A percentile compares a stretch with the other conserved stretches of the same genome.
Conservation (phyloP, 176 grass and related monocot species). For the Tillandsia leiboldiana region DNA sequence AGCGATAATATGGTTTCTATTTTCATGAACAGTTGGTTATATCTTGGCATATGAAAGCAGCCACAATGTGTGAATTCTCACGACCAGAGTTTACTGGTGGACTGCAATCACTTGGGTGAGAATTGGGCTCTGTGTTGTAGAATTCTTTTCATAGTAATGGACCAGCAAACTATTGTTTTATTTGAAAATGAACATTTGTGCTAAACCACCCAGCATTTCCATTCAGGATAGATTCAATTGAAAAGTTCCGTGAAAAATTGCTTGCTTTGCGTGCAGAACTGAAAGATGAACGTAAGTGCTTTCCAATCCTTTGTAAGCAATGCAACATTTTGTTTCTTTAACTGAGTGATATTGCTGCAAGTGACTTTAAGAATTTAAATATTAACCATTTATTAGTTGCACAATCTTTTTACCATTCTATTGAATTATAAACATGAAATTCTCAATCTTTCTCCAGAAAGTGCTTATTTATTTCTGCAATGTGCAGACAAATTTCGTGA, state of each 20-base stretch:
- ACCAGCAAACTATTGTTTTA: too few relatives aligned
- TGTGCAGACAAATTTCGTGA: conserved; percentile 92
- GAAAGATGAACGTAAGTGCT: conserved; percentile 81
- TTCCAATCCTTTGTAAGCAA: background rate
- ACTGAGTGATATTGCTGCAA: too few relatives aligned
- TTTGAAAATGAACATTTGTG: too few relatives aligned
- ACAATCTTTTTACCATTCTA: too few relatives aligned
- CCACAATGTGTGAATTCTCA: conserved; percentile 99
- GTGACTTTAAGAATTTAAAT: too few relatives aligned
- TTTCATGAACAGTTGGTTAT: conserved; percentile 81
- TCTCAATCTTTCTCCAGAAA: too few relatives aligned
- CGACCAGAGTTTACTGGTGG: conserved; percentile 79
- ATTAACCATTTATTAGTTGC: too few relatives aligned
- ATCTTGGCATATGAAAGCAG: conserved; percentile 99
- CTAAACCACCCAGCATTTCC: conserved; percentile 10
- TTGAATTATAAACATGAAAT: too few relatives aligned
- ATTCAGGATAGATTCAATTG: conserved; percentile 84
- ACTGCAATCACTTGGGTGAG: conserved; percentile 87
- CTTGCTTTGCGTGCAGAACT: conserved; percentile 75
- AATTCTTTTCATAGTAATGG: background rate
- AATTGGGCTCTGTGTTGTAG: background rate
- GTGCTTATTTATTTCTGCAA: conserved; percentile 16
- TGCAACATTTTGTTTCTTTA: background rate
- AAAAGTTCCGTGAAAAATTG: conserved; percentile 81
- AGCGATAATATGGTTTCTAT: conserved; percentile 5